Conservation (phyloP, 2,329 filamentous ascomycete species). For the Penicillium griseofulvum region DNA sequence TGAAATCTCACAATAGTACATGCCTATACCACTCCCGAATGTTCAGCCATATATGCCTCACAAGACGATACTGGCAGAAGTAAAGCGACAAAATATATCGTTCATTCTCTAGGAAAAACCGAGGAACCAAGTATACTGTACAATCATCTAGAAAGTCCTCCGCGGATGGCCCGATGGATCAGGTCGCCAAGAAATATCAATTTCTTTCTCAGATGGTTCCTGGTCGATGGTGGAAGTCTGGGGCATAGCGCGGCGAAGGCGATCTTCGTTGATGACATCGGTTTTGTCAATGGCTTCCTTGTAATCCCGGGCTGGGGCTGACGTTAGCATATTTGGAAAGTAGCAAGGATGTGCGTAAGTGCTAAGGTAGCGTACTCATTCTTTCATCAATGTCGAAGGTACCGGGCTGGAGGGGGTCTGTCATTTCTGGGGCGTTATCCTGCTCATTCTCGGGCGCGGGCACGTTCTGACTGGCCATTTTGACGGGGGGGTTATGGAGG, state of each 20-base stretch:
- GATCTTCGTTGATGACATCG: constrained; percentile 17
- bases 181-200: constrained; percentile 5
- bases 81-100: not conserved
- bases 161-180: constrained; percentile 5
- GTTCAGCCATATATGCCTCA: not conserved
- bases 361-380: not conserved
- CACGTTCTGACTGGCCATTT: not conserved
- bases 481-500: not conserved
- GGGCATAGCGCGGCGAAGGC: constrained; percentile 15
- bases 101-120: not conserved
- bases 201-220: constrained; percentile 17
- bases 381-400: constrained; percentile 1
- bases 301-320: constrained; percentile 14
- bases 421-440: not conserved
- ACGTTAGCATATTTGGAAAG: not conserved
- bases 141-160: not conserved
- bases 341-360: not conserved
- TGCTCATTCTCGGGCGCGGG: too few relatives aligned
- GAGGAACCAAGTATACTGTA: not conserved
- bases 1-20: not conserved
- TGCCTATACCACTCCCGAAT: not conserved
- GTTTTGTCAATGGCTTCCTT: constrained; percentile 15
- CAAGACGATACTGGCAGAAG: too few relatives aligned
- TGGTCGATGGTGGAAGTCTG: constrained; percentile 13
- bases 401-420: not conserved